These are phyloP conservation scores for Macrophomina tecta DNA, from an alignment of 2,329 filamentous ascomycete species.

Conservation along the genomic window DNA sequence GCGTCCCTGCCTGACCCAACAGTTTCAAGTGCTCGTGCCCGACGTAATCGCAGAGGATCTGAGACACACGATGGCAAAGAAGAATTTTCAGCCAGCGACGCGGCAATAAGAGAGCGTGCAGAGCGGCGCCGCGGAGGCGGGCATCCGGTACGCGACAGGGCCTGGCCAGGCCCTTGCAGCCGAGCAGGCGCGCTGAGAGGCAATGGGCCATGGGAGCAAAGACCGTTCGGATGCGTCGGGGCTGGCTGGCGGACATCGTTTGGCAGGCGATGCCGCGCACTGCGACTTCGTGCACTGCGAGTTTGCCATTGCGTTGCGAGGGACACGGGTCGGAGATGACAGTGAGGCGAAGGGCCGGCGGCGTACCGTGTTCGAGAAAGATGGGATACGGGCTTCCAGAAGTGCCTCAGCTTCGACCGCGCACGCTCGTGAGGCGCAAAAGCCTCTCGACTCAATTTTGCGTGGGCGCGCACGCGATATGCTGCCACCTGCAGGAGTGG, in stretches of 20 bases:
- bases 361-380: slow-evolving; percentile 21
- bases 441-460: slow-evolving; percentile 16
- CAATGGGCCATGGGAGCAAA: slow-evolving; percentile 1
- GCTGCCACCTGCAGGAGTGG: slow-evolving; percentile 22
- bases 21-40: slow-evolving; percentile 12
- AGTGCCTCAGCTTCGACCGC: slow-evolving; percentile 18
- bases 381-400: slow-evolving; percentile 22
- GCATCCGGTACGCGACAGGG: slow-evolving; percentile 10
- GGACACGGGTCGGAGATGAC: slow-evolving; percentile 25
- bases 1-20: neutral
- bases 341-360: slow-evolving; percentile 20
- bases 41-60: slow-evolving; percentile 2
- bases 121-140: slow-evolving; percentile 6
- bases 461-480: slow-evolving; percentile 1
- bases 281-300: neutral
- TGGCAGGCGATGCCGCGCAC: slow-evolving; percentile 17
- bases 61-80: slow-evolving; percentile 8
- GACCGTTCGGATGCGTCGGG: slow-evolving; percentile 11
- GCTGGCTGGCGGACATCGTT: slow-evolving; percentile 2
- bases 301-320: slow-evolving; percentile 14
- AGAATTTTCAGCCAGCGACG: slow-evolving; percentile 2
- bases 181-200: neutral
- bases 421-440: slow-evolving; percentile 9
- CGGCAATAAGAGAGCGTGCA: slow-evolving; percentile 3
- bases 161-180: slow-evolving; percentile 16